Evolutionary conservation across 768 basidiomycete genomes (phyloP), one percentile per base, ranked within the genome.

Genomic region (Serendipita sp.): DNA sequence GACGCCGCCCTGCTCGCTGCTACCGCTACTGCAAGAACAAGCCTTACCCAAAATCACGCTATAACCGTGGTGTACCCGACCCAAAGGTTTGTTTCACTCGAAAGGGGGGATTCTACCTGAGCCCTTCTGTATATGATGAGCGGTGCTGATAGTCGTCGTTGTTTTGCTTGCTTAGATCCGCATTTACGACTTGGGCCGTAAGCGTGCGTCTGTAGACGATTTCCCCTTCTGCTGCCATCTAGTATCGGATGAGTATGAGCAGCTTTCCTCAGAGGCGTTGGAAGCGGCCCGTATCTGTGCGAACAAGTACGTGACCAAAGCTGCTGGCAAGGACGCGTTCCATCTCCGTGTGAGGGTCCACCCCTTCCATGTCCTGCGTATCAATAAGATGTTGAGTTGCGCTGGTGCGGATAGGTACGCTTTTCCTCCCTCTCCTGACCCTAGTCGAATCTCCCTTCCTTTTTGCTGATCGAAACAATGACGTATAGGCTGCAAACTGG

Each of bases 341-440:
- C 95, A 99, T 75, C 75, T 98, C 75, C 84, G 95, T 69, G 91
- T 99, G 70, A 88, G 93, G 66, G 91, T 90, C 65, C 95, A 99
- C 79, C 96, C 95, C 46, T 96, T 87, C 91, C 96, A 99, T 75
- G 91, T 98, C 71, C 76, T 99, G 78, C 88, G 96, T 68, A 96
- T 96, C 85, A 96, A 98, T 88, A 98, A 99, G 86, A 98, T 96
- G 91, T 88, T 98, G 81, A 89, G 87, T 65, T 98, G 96, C 74
- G 96, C 96, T 70, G 95, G 96, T 70, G 94, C 96, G 71, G 96
- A 99, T 91, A 81, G 91, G 90, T 87, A 66, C 52, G 83, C 73
- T 4, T 3, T n/a, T 1, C 23, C 23, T 1, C 23, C 23, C 23
- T 23, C 23, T 23, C 23, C 23, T 23, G 23, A 23, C 23, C 23